A percentile compares a stretch with the other conserved stretches of the same genome.
Evolutionary conservation across 2,329 filamentous ascomycete species (phyloP).

Genomic region (Ramularia endophylla): DNA sequence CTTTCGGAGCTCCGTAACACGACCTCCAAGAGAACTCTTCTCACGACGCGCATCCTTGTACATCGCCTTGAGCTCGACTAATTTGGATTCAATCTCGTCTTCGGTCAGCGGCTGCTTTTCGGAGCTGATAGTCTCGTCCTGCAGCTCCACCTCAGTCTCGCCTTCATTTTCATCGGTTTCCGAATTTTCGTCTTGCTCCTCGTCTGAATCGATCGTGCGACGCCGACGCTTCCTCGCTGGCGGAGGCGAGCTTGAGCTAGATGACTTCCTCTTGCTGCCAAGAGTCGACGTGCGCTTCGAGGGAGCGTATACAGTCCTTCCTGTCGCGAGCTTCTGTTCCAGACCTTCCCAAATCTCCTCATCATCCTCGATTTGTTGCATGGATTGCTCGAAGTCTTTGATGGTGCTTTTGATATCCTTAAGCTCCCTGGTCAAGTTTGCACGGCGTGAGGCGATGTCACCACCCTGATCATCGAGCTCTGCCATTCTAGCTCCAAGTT

Average conservation of each 20-base stretch:
- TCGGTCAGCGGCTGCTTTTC: slow-evolving; percentile 35
- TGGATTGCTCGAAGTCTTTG: slow-evolving; percentile 28
- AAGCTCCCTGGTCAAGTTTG: slow-evolving; percentile 20
- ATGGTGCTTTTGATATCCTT: slow-evolving; percentile 31
- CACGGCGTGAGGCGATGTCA: slow-evolving; percentile 19
- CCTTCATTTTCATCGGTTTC: no score
- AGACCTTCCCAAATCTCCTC: slow-evolving; percentile 43
- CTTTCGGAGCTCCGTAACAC: slow-evolving; percentile 29
- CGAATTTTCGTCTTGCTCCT: slow-evolving; percentile 21
- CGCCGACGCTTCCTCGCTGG: slow-evolving; percentile 11
- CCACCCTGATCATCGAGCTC: slow-evolving; percentile 23
- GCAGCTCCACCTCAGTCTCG: slow-evolving; percentile 8
- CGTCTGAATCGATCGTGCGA: slow-evolving; percentile 21
- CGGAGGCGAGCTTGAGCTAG: slow-evolving; percentile 2
- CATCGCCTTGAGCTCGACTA: slow-evolving; percentile 38
- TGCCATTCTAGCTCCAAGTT: slow-evolving; percentile 30
- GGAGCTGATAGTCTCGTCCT: slow-evolving; percentile 9
- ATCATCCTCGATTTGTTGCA: slow-evolving; percentile 37
- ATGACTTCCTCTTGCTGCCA: slow-evolving; percentile 30
- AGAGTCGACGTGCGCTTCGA: slow-evolving; percentile 12
- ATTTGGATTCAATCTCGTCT: slow-evolving; percentile 37
- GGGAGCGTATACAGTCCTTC: slow-evolving; percentile 39
- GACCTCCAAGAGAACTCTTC: slow-evolving; percentile 22
- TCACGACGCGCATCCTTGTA: slow-evolving; percentile 35
- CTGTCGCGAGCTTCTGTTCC: slow-evolving; percentile 34